Conservation (phyloP, 2,329 filamentous ascomycete genomes). For the Trichophyton schoenleinii region DNA sequence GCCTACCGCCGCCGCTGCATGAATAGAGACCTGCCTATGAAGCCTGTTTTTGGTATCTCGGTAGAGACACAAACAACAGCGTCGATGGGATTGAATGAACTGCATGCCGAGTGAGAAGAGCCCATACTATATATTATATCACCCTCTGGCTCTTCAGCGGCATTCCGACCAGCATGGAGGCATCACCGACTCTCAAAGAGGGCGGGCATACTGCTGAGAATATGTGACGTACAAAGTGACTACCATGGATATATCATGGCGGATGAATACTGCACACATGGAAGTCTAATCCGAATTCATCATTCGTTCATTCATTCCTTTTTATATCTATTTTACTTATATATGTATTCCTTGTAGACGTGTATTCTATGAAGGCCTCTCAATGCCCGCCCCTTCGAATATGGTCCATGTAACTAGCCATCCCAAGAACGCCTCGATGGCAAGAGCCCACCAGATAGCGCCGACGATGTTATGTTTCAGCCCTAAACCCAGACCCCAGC, state of each 20-base stretch:
- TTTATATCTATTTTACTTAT: not conserved
- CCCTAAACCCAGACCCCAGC: constrained; percentile 43
- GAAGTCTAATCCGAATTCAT: not conserved
- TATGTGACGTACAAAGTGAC: not conserved
- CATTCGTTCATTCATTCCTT: not conserved
- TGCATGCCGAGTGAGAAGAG: not conserved
- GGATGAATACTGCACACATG: not conserved
- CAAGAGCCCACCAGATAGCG: constrained; percentile 46
- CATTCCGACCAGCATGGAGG: not conserved
- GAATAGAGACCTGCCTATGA: not conserved
- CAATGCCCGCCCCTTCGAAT: constrained; percentile 44
- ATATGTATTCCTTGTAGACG: not conserved
- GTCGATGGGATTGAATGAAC: not conserved
- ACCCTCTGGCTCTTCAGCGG: not conserved
- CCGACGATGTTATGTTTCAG: constrained; percentile 43
- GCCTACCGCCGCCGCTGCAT: not conserved
- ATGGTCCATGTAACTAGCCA: constrained; percentile 49
- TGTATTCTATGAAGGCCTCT: not conserved
- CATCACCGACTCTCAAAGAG: not conserved
- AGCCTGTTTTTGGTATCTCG: too few species aligned
- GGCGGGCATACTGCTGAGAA: not conserved
- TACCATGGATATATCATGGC: not conserved
- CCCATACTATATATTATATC: not conserved
- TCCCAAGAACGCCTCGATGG: constrained; percentile 42
- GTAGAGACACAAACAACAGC: not conserved